Conservation (phyloP, 2,329 filamentous ascomycete genomes). For the Claviceps citrina region DNA sequence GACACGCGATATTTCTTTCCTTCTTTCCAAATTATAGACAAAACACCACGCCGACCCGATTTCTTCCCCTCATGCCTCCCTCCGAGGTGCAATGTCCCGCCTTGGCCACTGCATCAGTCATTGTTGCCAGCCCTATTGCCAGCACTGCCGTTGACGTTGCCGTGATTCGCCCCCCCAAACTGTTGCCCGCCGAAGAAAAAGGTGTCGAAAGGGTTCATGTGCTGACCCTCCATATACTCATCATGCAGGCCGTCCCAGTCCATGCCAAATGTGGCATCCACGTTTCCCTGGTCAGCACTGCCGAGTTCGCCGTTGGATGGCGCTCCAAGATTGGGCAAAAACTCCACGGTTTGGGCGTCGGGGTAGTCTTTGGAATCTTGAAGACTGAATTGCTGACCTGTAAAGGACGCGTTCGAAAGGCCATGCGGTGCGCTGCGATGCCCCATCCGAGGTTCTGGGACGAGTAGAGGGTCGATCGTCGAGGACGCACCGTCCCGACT, state of each 20-base stretch:
- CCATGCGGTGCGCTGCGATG: conserved; percentile 22
- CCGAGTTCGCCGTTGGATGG: conserved; percentile 18
- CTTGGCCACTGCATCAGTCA: no score
- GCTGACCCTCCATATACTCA: conserved; percentile 45
- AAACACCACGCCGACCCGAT: no score
- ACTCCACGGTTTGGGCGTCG: conserved; percentile 39
- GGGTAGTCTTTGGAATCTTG: conserved; percentile 24
- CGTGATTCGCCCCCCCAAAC: conserved; percentile 15
- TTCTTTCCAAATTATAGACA: no score
- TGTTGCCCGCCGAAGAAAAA: conserved; percentile 52
- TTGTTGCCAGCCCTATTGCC: neutral
- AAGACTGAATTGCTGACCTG: conserved; percentile 19
- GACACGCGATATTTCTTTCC: no score
- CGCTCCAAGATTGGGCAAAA: conserved; percentile 30
- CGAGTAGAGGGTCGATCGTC: conserved; percentile 25
- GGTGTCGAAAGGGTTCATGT: conserved; percentile 54
- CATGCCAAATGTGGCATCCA: conserved; percentile 52
- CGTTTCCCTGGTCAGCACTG: conserved; percentile 29
- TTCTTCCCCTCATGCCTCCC: no score
- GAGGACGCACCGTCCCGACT: conserved; percentile 17
- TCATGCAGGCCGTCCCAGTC: conserved; percentile 49
- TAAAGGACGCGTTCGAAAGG: conserved; percentile 16
- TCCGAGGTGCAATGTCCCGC: no score
- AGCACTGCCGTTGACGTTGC: conserved; percentile 5
- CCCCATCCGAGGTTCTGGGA: conserved; percentile 28